A percentile compares a stretch with the other conserved stretches of the same genome.
These are phyloP conservation scores for Oxyria digyna DNA, from an alignment of 148 eudicot species.

Conservation along the genomic window DNA sequence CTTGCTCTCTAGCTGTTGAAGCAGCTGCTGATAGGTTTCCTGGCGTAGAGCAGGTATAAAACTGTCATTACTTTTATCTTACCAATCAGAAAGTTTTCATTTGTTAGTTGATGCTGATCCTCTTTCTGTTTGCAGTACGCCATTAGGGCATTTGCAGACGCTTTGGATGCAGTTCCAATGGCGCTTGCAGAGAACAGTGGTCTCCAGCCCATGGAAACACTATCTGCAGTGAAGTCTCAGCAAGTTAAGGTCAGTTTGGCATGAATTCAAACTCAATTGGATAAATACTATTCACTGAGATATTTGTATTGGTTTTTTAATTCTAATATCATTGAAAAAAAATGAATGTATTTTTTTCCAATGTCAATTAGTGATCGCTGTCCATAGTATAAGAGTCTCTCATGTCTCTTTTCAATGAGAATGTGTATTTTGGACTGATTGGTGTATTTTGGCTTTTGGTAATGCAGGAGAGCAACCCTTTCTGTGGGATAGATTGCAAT, in stretches of 20 bases:
- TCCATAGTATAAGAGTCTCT: too few species aligned
- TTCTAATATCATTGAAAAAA: too few species aligned
- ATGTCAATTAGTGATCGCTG: background rate
- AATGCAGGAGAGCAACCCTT: conserved; percentile 51
- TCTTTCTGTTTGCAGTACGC: conserved; percentile 57
- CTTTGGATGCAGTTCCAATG: conserved; percentile 89
- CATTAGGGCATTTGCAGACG: conserved; percentile 92
- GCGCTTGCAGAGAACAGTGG: conserved; percentile 98
- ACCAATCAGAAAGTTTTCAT: background rate
- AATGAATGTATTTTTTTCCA: background rate
- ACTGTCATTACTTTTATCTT: background rate
- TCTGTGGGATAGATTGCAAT: conserved; percentile 90
- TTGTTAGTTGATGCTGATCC: background rate
- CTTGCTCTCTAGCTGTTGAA: conserved; percentile 10
- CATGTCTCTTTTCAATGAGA: too few species aligned
- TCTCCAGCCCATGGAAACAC: conserved; percentile 88
- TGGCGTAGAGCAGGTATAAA: conserved; percentile 7
- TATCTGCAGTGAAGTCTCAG: conserved; percentile 87
- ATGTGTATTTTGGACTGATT: too few species aligned
- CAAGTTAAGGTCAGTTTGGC: conserved; percentile 65
- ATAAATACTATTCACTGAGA: too few species aligned
- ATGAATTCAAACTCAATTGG: too few species aligned
- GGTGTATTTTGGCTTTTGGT: background rate
- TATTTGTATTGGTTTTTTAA: too few species aligned
- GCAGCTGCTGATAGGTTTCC: conserved; percentile 9